These are phyloP conservation scores for Ogataea thermomethanolica DNA, from an alignment of 805 yeast species.

Conservation along the genomic window DNA sequence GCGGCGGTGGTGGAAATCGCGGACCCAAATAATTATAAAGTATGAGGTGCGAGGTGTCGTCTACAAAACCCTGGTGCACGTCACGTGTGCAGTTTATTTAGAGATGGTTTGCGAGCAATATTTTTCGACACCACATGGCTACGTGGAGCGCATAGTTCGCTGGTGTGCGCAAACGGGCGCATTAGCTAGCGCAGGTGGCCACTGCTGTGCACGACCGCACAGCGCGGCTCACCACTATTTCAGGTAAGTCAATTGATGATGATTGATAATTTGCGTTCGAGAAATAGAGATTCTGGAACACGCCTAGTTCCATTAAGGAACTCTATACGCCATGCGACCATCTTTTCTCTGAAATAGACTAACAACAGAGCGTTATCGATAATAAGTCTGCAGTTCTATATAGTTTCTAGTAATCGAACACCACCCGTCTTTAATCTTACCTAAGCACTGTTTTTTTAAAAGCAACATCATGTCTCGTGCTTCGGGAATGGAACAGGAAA, in stretches of 20 bases:
- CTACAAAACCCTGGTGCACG: background rate
- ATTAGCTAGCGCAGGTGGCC: no score
- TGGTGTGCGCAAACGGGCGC: no score
- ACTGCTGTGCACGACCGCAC: background rate
- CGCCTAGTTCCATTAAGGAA: slow-evolving; percentile 33
- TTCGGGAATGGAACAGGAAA: slow-evolving; percentile 40
- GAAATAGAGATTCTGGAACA: slow-evolving; percentile 28
- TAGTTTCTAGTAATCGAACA: background rate
- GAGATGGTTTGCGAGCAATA: no score
- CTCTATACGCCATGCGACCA: slow-evolving; percentile 35
- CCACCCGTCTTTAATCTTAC: background rate
- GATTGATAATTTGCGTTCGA: slow-evolving; percentile 38
- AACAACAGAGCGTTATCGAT: background rate
- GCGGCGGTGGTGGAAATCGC: background rate
- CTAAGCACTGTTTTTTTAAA: slow-evolving; percentile 3
- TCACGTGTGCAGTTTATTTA: background rate
- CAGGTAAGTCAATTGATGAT: slow-evolving; percentile 22
- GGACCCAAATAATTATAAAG: background rate
- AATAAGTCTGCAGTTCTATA: background rate
- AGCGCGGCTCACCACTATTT: background rate
- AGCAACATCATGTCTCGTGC: slow-evolving; percentile 27
- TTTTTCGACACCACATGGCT: no score
- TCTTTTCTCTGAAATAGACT: slow-evolving; percentile 16
- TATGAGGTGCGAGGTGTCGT: slow-evolving; percentile 9
- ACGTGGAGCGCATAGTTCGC: no score